A percentile compares a stretch with the other conserved stretches of the same genome.
phyloP scores from a whole-genome alignment of 805 yeast species.

The Nadsonia fulvescens region DNA sequence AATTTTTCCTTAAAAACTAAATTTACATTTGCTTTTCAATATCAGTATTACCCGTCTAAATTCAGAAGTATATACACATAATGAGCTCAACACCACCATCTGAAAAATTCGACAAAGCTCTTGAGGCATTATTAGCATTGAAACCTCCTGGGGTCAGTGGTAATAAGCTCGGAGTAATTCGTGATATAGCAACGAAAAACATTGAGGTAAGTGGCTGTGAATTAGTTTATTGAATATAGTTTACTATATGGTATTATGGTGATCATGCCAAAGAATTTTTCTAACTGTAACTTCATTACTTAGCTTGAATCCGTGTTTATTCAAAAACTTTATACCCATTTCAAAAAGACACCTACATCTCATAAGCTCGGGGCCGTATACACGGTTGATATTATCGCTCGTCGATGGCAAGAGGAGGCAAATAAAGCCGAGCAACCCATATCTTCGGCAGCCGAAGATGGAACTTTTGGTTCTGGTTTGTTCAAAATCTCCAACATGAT shows the following conservation, averaged over 20 bases:
- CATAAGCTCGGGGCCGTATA: constrained; percentile 86
- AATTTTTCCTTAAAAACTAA: too few relatives aligned
- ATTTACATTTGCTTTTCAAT: too few relatives aligned
- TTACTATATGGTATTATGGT: constrained; percentile 1
- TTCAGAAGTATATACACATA: too few relatives aligned
- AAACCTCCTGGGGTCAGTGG: constrained; percentile 85
- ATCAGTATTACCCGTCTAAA: too few relatives aligned
- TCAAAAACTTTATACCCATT: constrained; percentile 40
- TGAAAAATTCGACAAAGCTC: constrained; percentile 4
- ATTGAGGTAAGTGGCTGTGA: constrained; percentile 22
- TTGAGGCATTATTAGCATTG: constrained; percentile 9
- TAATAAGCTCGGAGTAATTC: constrained; percentile 74
- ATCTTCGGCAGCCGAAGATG: constrained; percentile 35
- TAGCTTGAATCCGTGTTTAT: constrained; percentile 36
- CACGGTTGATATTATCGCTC: constrained; percentile 79
- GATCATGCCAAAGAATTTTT: constrained; percentile 1
- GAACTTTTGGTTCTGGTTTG: constrained; percentile 60
- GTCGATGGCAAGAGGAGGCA: constrained; percentile 68
- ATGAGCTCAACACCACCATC: too few relatives aligned
- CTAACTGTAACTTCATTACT: constrained; percentile 2
- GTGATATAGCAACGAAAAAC: constrained; percentile 58
- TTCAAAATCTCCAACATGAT: constrained; percentile 45
- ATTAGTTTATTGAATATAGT: constrained; percentile 11
- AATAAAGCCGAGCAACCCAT: constrained; percentile 34
- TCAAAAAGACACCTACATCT: constrained; percentile 54